A percentile compares a stretch with the other conserved stretches of the same genome.
These are phyloP conservation scores for Pneumocystis wakefieldiae DNA, from an alignment of 1,139 yeast species.

Conservation along the genomic window DNA sequence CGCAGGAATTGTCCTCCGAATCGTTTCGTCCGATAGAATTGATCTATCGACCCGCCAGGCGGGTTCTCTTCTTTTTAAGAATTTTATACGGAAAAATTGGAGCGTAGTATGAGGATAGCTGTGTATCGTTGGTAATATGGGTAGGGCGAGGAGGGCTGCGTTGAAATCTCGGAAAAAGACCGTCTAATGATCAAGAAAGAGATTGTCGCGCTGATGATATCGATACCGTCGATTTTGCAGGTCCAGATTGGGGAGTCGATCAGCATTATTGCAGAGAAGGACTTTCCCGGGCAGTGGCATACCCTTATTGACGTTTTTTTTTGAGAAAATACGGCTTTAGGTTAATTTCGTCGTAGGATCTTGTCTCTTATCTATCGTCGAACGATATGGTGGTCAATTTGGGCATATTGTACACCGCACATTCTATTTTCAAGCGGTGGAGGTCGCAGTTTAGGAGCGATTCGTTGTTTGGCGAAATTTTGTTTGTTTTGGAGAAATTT, in stretches of 20 bases:
- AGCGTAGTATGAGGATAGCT: conserved; percentile 23
- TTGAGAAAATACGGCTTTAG: background rate
- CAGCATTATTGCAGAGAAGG: conserved; percentile 85
- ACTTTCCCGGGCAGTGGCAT: conserved; percentile 86
- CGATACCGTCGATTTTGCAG: conserved; percentile 60
- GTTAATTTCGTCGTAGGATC: conserved; percentile 20
- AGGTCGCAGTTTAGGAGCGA: conserved; percentile 86
- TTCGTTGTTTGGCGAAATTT: conserved; percentile 74
- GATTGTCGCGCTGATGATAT: conserved; percentile 69
- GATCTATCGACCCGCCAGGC: conserved; percentile 57
- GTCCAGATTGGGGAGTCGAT: conserved; percentile 88
- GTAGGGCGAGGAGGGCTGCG: conserved; percentile 63
- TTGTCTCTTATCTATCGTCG: conserved; percentile 47
- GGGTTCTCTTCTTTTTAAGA: conserved; percentile 81
- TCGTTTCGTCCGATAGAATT: conserved; percentile 51
- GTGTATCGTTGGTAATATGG: background rate
- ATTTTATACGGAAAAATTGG: conserved; percentile 74
- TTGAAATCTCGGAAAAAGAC: conserved; percentile 47
- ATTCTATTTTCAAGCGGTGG: conserved; percentile 93
- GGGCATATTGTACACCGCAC: conserved; percentile 83
- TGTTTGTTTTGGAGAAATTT: conserved; percentile 72
- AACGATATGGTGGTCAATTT: conserved; percentile 61
- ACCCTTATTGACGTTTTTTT: conserved; percentile 44
- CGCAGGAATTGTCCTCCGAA: conserved; percentile 55
- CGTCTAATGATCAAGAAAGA: conserved; percentile 56